Conservation (phyloP, 192 early-diverging fungal genomes). For the Dispira simplex region DNA sequence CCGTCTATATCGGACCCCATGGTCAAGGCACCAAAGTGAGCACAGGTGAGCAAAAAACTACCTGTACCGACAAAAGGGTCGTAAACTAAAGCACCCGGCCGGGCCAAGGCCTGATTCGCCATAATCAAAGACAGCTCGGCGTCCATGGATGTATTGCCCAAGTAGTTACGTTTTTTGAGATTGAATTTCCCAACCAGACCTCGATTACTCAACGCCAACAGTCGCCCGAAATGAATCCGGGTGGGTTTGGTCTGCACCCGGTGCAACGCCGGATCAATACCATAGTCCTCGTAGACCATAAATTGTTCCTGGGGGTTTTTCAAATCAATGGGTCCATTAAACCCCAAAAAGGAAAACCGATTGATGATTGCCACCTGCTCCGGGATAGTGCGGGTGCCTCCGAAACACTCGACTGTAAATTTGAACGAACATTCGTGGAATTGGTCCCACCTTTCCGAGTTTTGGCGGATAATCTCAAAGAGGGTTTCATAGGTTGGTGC, state of each 20-base stretch:
- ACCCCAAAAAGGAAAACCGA: slow-evolving; percentile 67
- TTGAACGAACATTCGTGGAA: slow-evolving; percentile 39
- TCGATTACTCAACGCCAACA: slow-evolving; percentile 53
- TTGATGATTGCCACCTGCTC: slow-evolving; percentile 73
- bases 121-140: slow-evolving; percentile 92
- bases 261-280: slow-evolving; percentile 23
- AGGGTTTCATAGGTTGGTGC: slow-evolving; percentile 43
- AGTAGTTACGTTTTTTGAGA: slow-evolving; percentile 86
- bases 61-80: slow-evolving; percentile 98
- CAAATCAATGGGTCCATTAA: slow-evolving; percentile 65
- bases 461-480: slow-evolving; percentile 35
- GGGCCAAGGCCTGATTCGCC: slow-evolving; percentile 84
- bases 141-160: slow-evolving; percentile 97
- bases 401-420: slow-evolving; percentile 62
- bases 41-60: slow-evolving; percentile 80
- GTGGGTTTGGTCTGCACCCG: slow-evolving; percentile 16
- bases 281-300: slow-evolving; percentile 64
- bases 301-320: slow-evolving; percentile 66
- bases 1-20: slow-evolving; percentile 97
- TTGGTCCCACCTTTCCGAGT: slow-evolving; percentile 39
- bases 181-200: slow-evolving; percentile 68
- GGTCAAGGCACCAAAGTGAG: slow-evolving; percentile 85
- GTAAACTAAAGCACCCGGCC: slow-evolving; percentile 57
- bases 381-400: slow-evolving; percentile 46
- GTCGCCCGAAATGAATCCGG: slow-evolving; percentile 51